Percentiles rank a stretch among this genome's conserved stretches.
These are phyloP conservation scores for Solanum neorickii DNA, from an alignment of 257 asterid species.

Conservation along the genomic window DNA sequence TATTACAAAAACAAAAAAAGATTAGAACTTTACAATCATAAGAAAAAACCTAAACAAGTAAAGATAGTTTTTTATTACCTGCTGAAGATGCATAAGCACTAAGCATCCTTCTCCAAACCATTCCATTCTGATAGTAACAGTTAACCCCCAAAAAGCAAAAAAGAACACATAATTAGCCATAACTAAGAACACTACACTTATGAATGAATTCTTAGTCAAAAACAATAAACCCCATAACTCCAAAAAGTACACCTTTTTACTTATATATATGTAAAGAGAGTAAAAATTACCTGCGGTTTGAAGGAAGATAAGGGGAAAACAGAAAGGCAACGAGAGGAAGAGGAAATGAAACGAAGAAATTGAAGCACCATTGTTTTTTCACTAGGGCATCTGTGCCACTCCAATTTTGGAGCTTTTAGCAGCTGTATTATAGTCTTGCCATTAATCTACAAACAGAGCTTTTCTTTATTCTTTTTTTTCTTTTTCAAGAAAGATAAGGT, in stretches of 20 bases:
- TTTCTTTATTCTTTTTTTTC: not conserved
- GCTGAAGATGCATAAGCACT: constrained; percentile 26
- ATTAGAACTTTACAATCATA: not conserved
- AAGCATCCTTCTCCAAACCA: constrained; percentile 31
- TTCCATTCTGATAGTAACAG: constrained; percentile 23
- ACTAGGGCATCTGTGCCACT: not conserved
- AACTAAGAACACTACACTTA: not conserved
- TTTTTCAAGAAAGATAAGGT: not conserved
- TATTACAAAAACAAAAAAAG: not conserved
- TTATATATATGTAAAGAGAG: not conserved
- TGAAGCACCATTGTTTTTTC: constrained; percentile 14
- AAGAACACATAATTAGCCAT: not conserved
- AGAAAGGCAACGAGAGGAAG: constrained; percentile 16
- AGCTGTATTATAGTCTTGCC: not conserved
- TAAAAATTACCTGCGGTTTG: constrained; percentile 22
- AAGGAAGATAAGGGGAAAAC: constrained; percentile 9
- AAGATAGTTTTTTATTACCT: constrained; percentile 16
- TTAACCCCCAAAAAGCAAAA: not conserved
- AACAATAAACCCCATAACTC: not conserved
- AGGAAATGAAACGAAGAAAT: constrained; percentile 7
- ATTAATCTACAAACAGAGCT: not conserved
- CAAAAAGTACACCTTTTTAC: not conserved
- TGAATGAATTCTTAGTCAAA: not conserved
- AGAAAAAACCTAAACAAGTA: not conserved
- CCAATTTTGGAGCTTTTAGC: not conserved